Conservation (phyloP, 2,329 filamentous ascomycete genomes). For the Penicillium crustosum region DNA sequence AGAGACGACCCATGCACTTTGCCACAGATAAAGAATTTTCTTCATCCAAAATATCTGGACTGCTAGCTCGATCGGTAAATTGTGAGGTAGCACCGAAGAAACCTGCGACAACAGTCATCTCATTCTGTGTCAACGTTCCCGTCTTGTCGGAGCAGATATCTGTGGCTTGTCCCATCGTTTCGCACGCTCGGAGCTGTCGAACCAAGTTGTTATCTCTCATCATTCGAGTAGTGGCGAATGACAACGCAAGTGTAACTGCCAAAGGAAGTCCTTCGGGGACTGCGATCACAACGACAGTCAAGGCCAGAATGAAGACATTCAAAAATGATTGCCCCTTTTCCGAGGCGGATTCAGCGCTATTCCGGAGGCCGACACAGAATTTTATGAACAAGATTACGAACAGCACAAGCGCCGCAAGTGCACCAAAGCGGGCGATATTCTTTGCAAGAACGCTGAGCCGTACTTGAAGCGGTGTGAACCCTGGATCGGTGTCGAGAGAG, state of each 20-base stretch:
- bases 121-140: conserved; percentile 69
- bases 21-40: not conserved
- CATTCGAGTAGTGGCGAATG: conserved; percentile 74
- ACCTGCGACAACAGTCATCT: conserved; percentile 73
- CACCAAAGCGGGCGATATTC: conserved; percentile 70
- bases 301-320: conserved; percentile 68
- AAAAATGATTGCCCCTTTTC: conserved; percentile 60
- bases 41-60: not conserved
- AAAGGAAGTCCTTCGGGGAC: conserved; percentile 73
- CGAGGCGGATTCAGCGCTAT: conserved; percentile 60
- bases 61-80: conserved; percentile 9
- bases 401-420: conserved; percentile 64
- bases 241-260: conserved; percentile 70
- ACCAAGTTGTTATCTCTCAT: conserved; percentile 72
- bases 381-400: conserved; percentile 84
- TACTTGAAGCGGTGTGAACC: conserved; percentile 72
- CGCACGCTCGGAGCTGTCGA: conserved; percentile 70
- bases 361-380: conserved; percentile 69
- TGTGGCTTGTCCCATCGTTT: conserved; percentile 76
- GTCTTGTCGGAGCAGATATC: conserved; percentile 79
- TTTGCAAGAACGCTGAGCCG: conserved; percentile 72
- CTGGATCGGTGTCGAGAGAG: conserved; percentile 67
- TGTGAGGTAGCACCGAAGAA: conserved; percentile 51
- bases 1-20: not conserved
- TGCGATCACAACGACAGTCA: conserved; percentile 71